Conservation (phyloP, 495 filamentous ascomycete genomes). For the Aspergillus sparsus region DNA sequence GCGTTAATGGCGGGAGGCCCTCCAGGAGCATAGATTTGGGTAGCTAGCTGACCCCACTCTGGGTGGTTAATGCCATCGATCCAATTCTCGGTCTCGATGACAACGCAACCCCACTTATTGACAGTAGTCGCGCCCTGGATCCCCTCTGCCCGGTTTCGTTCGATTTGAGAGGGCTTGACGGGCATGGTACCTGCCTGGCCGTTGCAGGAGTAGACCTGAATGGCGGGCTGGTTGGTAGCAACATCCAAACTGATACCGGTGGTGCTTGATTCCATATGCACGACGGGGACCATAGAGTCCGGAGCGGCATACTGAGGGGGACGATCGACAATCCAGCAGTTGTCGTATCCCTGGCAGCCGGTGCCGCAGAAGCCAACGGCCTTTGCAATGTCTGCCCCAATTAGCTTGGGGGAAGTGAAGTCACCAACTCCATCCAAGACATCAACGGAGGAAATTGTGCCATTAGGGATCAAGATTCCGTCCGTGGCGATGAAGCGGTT, state of each 20-base stretch:
- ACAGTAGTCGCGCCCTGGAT: constrained; percentile 41
- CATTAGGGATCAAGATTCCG: constrained; percentile 75
- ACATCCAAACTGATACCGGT: constrained; percentile 74
- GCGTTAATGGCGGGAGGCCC: constrained; percentile 62
- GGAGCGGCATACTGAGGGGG: constrained; percentile 62
- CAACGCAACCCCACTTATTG: constrained; percentile 70
- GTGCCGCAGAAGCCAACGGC: constrained; percentile 67
- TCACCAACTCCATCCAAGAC: constrained; percentile 64
- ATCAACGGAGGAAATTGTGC: constrained; percentile 64
- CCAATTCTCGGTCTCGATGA: constrained; percentile 65
- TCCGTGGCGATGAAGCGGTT: constrained; percentile 71
- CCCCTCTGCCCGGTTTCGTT: constrained; percentile 47
- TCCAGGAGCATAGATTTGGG: constrained; percentile 66
- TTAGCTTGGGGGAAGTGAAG: constrained; percentile 74
- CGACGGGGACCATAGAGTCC: constrained; percentile 61
- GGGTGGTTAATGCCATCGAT: constrained; percentile 83
- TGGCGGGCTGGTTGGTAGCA: constrained; percentile 71
- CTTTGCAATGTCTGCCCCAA: constrained; percentile 65
- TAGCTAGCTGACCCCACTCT: constrained; percentile 62
- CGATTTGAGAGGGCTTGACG: constrained; percentile 54
- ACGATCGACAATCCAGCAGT: constrained; percentile 69
- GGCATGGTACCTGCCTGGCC: constrained; percentile 66
- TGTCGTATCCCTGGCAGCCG: constrained; percentile 77
- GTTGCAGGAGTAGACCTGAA: constrained; percentile 78
- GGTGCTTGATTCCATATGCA: constrained; percentile 56